Percentiles rank a stretch among this genome's conserved stretches.
Conservation (phyloP, 2,329 filamentous ascomycete species). For the Claviceps monticola region DNA sequence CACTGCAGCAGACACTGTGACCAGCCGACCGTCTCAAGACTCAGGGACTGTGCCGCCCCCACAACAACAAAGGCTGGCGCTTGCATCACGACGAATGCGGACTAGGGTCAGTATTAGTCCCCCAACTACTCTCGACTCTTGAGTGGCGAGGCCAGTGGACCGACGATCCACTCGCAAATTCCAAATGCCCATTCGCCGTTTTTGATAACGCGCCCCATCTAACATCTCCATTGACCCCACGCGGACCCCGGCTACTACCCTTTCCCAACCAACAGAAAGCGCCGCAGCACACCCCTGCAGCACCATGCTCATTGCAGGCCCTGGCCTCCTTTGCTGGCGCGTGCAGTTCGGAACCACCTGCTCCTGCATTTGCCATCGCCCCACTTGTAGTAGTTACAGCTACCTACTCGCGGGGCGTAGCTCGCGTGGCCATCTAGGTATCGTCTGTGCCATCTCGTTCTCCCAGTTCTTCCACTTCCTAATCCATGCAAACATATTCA, state of each 20-base stretch:
- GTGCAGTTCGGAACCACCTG: not conserved
- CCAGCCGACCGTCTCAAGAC: not conserved
- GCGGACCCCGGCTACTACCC: conserved; percentile 4
- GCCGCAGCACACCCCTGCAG: conserved; percentile 8
- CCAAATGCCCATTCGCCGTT: conserved; percentile 17
- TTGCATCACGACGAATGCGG: not conserved
- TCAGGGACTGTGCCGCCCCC: conserved; percentile 9
- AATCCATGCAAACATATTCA: not conserved
- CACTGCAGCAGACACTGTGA: conserved; percentile 1
- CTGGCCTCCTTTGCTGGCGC: too few relatives aligned
- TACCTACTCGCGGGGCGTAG: not conserved
- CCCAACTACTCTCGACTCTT: conserved; percentile 16
- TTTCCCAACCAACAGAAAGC: conserved; percentile 17
- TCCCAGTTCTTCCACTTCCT: conserved; percentile 4
- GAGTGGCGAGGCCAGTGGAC: conserved; percentile 17
- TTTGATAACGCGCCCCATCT: conserved; percentile 4
- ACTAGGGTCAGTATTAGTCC: conserved; percentile 10
- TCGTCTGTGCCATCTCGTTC: not conserved
- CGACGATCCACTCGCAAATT: not conserved
- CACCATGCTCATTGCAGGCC: not conserved
- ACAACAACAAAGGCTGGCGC: conserved; percentile 16
- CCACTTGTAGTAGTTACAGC: conserved; percentile 1
- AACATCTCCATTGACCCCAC: not conserved
- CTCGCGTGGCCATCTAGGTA: not conserved
- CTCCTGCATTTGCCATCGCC: conserved; percentile 6